Percentiles rank a stretch among this genome's conserved stretches.
phyloP scores from a whole-genome alignment of 1,139 yeast species.

The Yamadazyma dushanensis region DNA sequence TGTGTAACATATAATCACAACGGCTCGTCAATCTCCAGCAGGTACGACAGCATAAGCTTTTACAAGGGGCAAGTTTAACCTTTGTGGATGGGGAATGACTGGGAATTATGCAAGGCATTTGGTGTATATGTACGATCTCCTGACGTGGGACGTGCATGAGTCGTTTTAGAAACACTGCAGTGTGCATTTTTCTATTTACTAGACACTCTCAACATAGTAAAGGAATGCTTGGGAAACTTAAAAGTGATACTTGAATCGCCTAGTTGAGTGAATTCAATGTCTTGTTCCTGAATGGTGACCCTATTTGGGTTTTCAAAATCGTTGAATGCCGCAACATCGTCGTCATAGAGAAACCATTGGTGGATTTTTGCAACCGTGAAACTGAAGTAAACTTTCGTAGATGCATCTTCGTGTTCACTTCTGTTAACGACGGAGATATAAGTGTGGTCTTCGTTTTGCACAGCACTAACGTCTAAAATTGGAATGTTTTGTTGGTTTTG shows the following conservation, averaged over 20 bases:
- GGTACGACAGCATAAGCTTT: too few species aligned
- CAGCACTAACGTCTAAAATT: slow-evolving; percentile 18
- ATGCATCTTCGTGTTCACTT: slow-evolving; percentile 20
- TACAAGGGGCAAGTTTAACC: too few species aligned
- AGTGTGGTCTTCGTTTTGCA: slow-evolving; percentile 12
- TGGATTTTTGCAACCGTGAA: slow-evolving; percentile 14
- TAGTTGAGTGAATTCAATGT: slow-evolving; percentile 6
- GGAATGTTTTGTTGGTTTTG: slow-evolving; percentile 23
- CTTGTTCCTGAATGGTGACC: slow-evolving; percentile 10
- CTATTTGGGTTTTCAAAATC: slow-evolving; percentile 19
- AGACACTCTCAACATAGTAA: slow-evolving; percentile 15
- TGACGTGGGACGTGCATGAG: too few species aligned
- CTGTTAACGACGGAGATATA: slow-evolving; percentile 28
- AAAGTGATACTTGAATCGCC: slow-evolving; percentile 7
- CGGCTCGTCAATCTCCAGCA: too few species aligned
- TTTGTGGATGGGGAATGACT: too few species aligned
- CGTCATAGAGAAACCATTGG: slow-evolving; percentile 24
- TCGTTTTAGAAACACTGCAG: background rate
- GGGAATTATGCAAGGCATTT: too few species aligned
- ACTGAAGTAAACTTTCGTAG: slow-evolving; percentile 18
- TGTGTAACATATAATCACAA: too few species aligned
- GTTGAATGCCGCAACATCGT: slow-evolving; percentile 24
- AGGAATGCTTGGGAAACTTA: slow-evolving; percentile 17
- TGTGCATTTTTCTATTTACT: slow-evolving; percentile 1
- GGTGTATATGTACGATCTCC: too few species aligned